Evolutionary conservation across 306 rosid species (phyloP), one percentile per base, ranked within the genome.

Genomic region (Hippophae gyantsensis): DNA sequence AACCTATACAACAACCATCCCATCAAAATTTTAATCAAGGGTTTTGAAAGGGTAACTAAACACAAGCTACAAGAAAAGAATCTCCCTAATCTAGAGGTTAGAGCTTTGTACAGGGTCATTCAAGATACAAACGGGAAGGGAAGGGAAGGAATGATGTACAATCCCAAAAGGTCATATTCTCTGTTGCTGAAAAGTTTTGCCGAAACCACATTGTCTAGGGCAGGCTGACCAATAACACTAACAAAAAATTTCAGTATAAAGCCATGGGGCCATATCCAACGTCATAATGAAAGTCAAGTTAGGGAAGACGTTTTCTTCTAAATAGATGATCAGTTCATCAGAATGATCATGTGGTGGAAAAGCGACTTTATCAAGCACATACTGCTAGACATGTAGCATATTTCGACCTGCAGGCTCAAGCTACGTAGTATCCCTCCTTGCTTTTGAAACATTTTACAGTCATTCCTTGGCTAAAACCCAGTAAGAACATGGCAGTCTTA

Each of bases 91-190:
- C 65, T 64, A 57, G 72, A 71, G 83, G 84, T 71, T 81, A 86
- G 85, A 68, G 77, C 66, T 82, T 66, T 90, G 84, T 90, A 87
- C 97, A 90, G 53, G 78, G 72, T 60, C 14, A 32, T 82, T 73
- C 62, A 13, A 48, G 74, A 72, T 74, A 62, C 53, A 41, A 77
- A 32, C 5, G 38, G 38, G 38, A 32, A 32, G 38, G 5, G 38
- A 2, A 32, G 38, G 84, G 78, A 73, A 18, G 52, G 43, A 52
- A 66, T 71, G 75, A 68, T 81, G 74, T 49, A 65, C 76, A 71
- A 71, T 78, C 74, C 78, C 73, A 58, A 67, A 40, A 25, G 38
- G 38, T 2, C 4, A 66, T 74, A 76, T 74, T 71, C 57, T 68
- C 75, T 69, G 82, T 79, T 57, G 70, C 72, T 23, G 61, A 43